These are phyloP conservation scores for Cornus suecica DNA, from an alignment of 148 eudicot genomes.

Conservation along the genomic window DNA sequence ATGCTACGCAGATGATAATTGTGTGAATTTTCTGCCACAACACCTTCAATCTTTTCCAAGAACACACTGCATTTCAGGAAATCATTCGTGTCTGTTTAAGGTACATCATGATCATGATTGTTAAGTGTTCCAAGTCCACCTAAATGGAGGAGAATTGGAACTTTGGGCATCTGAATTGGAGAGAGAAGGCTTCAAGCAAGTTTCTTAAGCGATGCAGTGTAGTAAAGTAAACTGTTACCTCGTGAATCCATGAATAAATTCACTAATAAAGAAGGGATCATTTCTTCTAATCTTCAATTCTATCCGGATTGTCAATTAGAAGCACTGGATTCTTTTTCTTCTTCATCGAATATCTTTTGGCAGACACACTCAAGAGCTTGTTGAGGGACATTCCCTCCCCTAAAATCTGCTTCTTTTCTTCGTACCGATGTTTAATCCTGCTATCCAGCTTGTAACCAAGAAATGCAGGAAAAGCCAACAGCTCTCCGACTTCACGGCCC, in stretches of 20 bases:
- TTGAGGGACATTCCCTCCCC: slow-evolving; percentile 88
- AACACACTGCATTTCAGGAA: slow-evolving; percentile 1
- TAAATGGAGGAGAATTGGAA: not conserved
- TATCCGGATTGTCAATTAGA: slow-evolving; percentile 3
- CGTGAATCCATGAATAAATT: not conserved
- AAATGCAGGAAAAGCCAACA: slow-evolving; percentile 89
- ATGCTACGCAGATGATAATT: not conserved
- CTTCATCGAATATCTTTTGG: slow-evolving; percentile 53
- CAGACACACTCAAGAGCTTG: slow-evolving; percentile 75
- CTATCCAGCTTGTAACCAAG: slow-evolving; percentile 87
- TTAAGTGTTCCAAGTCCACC: not conserved
- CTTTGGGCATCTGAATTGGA: slow-evolving; percentile 8
- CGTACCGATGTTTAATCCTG: slow-evolving; percentile 82
- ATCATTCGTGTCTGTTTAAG: not conserved
- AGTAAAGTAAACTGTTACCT: too few relatives aligned
- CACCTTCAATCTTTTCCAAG: not conserved
- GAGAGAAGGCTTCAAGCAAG: not conserved
- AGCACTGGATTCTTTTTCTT: slow-evolving; percentile 27
- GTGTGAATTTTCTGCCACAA: slow-evolving; percentile 2
- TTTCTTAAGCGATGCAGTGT: slow-evolving; percentile 3
- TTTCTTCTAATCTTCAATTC: slow-evolving; percentile 3
- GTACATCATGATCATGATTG: not conserved
- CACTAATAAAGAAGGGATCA: not conserved
- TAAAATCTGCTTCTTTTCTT: slow-evolving; percentile 50
- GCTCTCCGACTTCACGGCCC: slow-evolving; percentile 86